These are phyloP conservation scores for Acer negundo DNA, from an alignment of 345 rosid genomes.

Conservation along the genomic window DNA sequence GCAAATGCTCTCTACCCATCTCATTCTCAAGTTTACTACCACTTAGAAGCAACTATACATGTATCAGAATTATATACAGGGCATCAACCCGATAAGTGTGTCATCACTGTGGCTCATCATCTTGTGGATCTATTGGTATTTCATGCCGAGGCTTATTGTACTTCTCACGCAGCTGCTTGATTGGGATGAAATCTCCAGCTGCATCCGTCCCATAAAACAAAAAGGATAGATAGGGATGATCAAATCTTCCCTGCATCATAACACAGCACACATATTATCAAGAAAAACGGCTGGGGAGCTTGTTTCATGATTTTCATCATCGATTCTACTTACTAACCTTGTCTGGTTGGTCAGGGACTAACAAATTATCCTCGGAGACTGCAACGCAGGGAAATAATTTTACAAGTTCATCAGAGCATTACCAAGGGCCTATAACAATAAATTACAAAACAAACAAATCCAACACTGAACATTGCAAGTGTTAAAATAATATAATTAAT, in stretches of 20 bases:
- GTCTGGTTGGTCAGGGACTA: constrained; percentile 64
- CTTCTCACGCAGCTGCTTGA: constrained; percentile 88
- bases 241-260: constrained; percentile 71
- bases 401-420: constrained; percentile 11
- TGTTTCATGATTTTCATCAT: constrained; percentile 8
- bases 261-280: background rate
- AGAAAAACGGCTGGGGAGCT: background rate
- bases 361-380: constrained; percentile 88
- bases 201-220: constrained; percentile 81
- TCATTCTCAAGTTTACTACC: background rate
- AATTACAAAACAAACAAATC: background rate
- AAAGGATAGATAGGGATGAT: constrained; percentile 84
- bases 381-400: constrained; percentile 33
- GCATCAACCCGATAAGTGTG: constrained; percentile 18
- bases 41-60: constrained; percentile 1
- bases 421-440: background rate
- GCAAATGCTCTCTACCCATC: background rate
- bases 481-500: background rate
- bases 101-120: constrained; percentile 40
- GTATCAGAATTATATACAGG: constrained; percentile 7
- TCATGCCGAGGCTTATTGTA: constrained; percentile 77
- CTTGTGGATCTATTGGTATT: constrained; percentile 60
- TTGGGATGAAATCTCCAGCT: constrained; percentile 91
- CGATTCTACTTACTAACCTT: constrained; percentile 49
- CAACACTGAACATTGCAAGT: background rate